These are phyloP conservation scores for Suillus weaverae DNA, from an alignment of 768 basidiomycete species.

Conservation along the genomic window DNA sequence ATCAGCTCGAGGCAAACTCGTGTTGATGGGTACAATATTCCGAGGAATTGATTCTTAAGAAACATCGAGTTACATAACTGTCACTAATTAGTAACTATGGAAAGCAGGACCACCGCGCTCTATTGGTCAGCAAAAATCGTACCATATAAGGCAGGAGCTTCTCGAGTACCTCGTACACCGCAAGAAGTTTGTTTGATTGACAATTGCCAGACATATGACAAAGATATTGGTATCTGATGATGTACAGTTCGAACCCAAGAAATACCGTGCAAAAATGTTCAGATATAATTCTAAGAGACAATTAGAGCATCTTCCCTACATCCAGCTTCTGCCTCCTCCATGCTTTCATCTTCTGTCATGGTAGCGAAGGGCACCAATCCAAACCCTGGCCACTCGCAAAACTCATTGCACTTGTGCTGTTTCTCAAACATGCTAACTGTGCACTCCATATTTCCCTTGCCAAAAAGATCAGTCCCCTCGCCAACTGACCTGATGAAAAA, in stretches of 20 bases:
- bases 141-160: not conserved
- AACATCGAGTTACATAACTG: too few species aligned
- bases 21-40: too few species aligned
- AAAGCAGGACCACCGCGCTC: not conserved
- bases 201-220: too few species aligned
- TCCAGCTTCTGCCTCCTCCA: too few species aligned
- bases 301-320: too few species aligned
- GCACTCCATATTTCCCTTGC: slow-evolving; percentile 12
- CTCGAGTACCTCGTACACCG: not conserved
- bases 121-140: not conserved
- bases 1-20: too few species aligned
- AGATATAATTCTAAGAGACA: too few species aligned
- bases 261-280: not conserved
- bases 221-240: too few species aligned
- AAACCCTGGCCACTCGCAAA: slow-evolving; percentile 8
- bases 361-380: not conserved
- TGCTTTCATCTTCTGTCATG: too few species aligned
- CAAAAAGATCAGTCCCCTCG: not conserved
- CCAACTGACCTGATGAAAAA: not conserved
- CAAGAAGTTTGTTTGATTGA: not conserved
- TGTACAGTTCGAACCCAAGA: not conserved
- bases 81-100: too few species aligned
- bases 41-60: too few species aligned
- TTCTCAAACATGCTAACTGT: slow-evolving; percentile 3
- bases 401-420: slow-evolving; percentile 6